Base-by-base conservation (phyloP, 129 eudicot genomes). In the Artemisia argyi region DNA sequence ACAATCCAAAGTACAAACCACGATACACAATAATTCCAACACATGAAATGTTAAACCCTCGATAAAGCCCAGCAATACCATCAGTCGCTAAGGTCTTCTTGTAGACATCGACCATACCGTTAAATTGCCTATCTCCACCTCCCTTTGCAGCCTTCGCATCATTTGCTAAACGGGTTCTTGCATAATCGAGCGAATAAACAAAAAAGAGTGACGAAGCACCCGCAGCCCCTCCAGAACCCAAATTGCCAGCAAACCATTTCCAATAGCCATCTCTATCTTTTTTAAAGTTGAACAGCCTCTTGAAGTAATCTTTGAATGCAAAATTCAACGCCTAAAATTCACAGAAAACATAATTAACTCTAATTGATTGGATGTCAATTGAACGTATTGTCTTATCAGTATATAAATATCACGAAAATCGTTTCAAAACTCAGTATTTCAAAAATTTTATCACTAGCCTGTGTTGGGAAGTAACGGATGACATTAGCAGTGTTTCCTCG, bases 391-490 rank as follows among this genome's bases (percentile, higher is more conserved):
- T 10, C 12, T 5, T n/a, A 74, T 20, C 39, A 15, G 5, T 16
- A 12, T 44, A 62, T 22, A 53, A 32, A 50, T 47, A 47, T 42
- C 6, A 54, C 46, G 30, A 28, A 4, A 24, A 54, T 7, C 12
- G 15, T 7, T 39, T 14, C 6, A 69, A 52, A 5, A 49, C 8
- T 0, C 39, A 11, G 4, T n/a, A 69, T 26, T 30, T 28, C 11
- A 22, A 67, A 49, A 0, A 3, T 46, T 26, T 49, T 13, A 30
- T 72, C 39, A 58, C 59, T 84, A 67, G 74, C 87, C 92, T 87
- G 92, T 22, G 92, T 84, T 49, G 92, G 89, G 82, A 87, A 87
- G 66, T 87, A 87, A 81, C 92, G 86, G 65, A 87, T 76, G 55
- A 87, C 92, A 77, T 87, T 87, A 20, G 86, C 89, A 50, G 83